Base-by-base conservation (phyloP, 768 basidiomycete species). In the Cystobasidium tubakii region DNA sequence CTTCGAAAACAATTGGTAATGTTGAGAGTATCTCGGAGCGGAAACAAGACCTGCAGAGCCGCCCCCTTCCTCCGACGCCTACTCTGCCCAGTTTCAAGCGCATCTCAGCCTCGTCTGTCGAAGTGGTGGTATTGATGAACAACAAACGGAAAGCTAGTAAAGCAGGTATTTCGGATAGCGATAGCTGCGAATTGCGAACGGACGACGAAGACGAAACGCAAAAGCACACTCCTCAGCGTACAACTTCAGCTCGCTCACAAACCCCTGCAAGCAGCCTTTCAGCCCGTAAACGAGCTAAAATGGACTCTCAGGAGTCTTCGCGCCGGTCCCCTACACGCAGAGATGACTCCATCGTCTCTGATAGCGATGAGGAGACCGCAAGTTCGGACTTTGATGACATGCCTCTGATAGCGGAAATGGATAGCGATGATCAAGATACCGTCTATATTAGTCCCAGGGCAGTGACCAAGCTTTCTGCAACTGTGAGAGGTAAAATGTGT, bases 341-440 rank as follows among this genome's bases (percentile, higher is more conserved):
- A 60, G 57, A 34, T 25, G 57, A 34, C 13, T 15, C 13, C 15
- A 29, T 60, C 57, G 27, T 27, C 23, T 60, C 57, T 6, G 57
- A 60, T 60, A 60, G 57, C 17, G 57, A 60, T 3, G 15, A 60
- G 3, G 46, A 50, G 2, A 25, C 9, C 6, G 27, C 13, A 6
- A 34, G 6, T 29, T 29, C 57, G 12, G 57, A 6, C 6, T 27
- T 15, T 15, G 57, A 50, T 50, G 21, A 50, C n/a, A 50, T 50
- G 3, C 46, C 46, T 9, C 21, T 50, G 21, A 50, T 50, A 17
- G 46, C 46, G 21, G 46, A 50, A 50, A 15, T 50, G 46, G 46
- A 50, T 19, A 50, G 46, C 27, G 33, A 60, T 21, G 57, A 60
- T 60, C 12, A 60, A 29, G 57, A 60, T 60, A 60, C 57, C 2